phyloP scores from a whole-genome alignment of 768 basidiomycete species.

The Postia placenta region DNA sequence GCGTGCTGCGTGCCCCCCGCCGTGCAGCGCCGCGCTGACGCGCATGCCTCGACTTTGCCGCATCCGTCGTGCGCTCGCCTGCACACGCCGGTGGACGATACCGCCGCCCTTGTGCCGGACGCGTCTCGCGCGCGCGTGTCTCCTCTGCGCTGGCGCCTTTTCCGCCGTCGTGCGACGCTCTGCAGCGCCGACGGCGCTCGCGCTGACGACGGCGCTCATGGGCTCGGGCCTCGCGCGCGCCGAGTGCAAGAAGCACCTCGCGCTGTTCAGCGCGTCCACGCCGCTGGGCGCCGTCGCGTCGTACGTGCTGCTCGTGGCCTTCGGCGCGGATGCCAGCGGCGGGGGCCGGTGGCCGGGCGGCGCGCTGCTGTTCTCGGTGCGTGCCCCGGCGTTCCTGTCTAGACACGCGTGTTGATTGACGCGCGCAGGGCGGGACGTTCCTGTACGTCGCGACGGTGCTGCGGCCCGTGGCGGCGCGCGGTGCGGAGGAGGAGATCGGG shows the following conservation, averaged over 20 bases:
- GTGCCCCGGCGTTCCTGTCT: constrained; percentile 4
- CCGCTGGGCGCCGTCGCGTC: constrained; percentile 79
- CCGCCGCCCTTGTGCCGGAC: too few species aligned
- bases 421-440: constrained; percentile 15
- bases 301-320: constrained; percentile 55
- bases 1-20: background rate
- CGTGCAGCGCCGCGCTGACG: background rate
- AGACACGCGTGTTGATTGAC: background rate
- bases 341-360: constrained; percentile 60
- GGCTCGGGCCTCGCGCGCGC: constrained; percentile 60
- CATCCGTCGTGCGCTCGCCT: background rate
- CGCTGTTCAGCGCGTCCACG: constrained; percentile 78
- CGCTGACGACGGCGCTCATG: constrained; percentile 81
- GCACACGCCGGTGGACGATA: background rate
- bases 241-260: constrained; percentile 69
- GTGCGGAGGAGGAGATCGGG: constrained; percentile 1
- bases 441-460: constrained; percentile 18
- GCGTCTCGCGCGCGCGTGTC: too few species aligned
- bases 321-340: constrained; percentile 40
- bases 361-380: constrained; percentile 78
- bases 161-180: background rate
- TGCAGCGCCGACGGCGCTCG: constrained; percentile 85
- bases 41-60: background rate
- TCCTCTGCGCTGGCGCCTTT: too few species aligned
- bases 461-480: constrained; percentile 9